These are phyloP conservation scores for Thelonectria rubi DNA, from an alignment of 2,329 filamentous ascomycete genomes.

Conservation along the genomic window DNA sequence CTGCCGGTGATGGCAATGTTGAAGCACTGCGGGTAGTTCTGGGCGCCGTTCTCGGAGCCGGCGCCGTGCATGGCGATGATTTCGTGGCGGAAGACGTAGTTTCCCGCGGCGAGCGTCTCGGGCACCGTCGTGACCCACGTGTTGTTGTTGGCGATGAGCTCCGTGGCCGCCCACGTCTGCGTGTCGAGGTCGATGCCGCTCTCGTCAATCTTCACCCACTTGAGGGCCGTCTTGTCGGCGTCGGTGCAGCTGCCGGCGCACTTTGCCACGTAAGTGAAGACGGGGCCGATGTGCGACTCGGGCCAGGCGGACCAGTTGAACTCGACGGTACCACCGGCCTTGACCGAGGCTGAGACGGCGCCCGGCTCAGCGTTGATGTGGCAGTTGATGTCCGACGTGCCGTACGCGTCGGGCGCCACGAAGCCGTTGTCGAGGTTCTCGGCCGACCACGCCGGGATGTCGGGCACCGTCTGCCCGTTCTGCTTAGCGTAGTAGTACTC, in stretches of 20 bases:
- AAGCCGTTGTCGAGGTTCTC: slow-evolving; percentile 61
- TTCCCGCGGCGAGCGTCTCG: slow-evolving; percentile 47
- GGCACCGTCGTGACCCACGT: slow-evolving; percentile 50
- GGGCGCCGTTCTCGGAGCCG: slow-evolving; percentile 53
- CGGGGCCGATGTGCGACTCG: slow-evolving; percentile 59
- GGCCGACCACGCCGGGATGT: slow-evolving; percentile 52
- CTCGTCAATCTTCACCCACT: slow-evolving; percentile 72
- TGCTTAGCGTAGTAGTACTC: slow-evolving; percentile 39
- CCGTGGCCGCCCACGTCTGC: slow-evolving; percentile 47
- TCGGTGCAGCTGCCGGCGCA: slow-evolving; percentile 62
- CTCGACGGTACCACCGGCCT: slow-evolving; percentile 53
- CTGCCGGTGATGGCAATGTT: slow-evolving; percentile 57
- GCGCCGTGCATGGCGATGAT: slow-evolving; percentile 47
- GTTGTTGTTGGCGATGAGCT: slow-evolving; percentile 56
- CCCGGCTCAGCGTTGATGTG: slow-evolving; percentile 52
- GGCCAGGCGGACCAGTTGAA: slow-evolving; percentile 57
- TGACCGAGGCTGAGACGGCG: slow-evolving; percentile 47
- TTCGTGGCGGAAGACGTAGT: slow-evolving; percentile 62
- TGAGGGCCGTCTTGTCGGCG: slow-evolving; percentile 61
- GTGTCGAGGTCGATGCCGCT: slow-evolving; percentile 57
- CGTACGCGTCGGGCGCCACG: slow-evolving; percentile 53
- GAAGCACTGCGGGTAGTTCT: slow-evolving; percentile 61
- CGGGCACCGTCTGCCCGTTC: slow-evolving; percentile 28
- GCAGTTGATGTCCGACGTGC: slow-evolving; percentile 56
- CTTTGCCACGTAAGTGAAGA: slow-evolving; percentile 71